Evolutionary conservation across 306 rosid species (phyloP).

Genomic region (Glycine tomentella): DNA sequence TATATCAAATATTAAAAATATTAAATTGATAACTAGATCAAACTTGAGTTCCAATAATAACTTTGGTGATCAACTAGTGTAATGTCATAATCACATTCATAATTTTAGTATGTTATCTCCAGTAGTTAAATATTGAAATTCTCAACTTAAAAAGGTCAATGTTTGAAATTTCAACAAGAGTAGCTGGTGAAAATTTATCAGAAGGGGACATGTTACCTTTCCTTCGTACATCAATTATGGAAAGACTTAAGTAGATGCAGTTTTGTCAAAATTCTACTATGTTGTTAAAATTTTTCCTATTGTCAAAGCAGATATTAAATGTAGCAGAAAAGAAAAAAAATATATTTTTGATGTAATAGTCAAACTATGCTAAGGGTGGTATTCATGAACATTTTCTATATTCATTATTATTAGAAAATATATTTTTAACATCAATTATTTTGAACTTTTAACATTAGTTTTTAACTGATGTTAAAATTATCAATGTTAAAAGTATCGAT

Average conservation of each 20-base stretch:
- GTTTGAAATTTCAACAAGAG: background rate
- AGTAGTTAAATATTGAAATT: background rate
- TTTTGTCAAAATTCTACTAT: too few relatives aligned
- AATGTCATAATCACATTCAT: slow-evolving; percentile 29
- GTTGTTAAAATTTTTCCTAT: background rate
- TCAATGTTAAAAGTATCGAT: too few relatives aligned
- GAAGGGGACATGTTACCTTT: slow-evolving; percentile 14
- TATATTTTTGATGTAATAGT: background rate
- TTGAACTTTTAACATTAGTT: too few relatives aligned
- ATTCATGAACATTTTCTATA: background rate
- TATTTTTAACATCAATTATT: too few relatives aligned
- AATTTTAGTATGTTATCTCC: background rate
- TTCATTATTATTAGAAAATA: too few relatives aligned
- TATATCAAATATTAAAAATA: slow-evolving; percentile 29
- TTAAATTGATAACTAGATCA: background rate
- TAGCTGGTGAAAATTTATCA: background rate
- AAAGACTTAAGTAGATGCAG: background rate
- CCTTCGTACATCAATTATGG: background rate
- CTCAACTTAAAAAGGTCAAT: slow-evolving; percentile 10
- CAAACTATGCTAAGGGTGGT: background rate
- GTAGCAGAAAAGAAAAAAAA: background rate
- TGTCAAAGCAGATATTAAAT: slow-evolving; percentile 2
- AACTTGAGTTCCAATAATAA: background rate
- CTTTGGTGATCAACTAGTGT: slow-evolving; percentile 34
- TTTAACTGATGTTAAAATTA: too few relatives aligned